These are phyloP conservation scores for Lenzites betulinus DNA, from an alignment of 768 basidiomycete species.

Conservation along the genomic window DNA sequence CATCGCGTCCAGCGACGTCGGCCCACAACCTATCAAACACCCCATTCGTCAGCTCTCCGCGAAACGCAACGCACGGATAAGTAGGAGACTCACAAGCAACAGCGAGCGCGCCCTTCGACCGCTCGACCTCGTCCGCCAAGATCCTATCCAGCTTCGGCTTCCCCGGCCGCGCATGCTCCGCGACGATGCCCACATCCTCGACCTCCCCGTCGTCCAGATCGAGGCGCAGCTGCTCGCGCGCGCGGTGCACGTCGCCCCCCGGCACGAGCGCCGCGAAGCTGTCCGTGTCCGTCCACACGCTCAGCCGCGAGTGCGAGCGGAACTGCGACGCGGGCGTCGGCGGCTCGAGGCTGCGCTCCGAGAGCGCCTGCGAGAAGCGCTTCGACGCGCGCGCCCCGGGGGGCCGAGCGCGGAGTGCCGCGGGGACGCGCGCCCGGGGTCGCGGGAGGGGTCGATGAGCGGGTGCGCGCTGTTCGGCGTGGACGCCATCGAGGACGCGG, in stretches of 20 bases:
- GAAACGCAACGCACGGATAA: background rate
- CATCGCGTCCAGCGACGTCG: slow-evolving; percentile 65
- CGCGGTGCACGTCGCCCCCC: slow-evolving; percentile 20
- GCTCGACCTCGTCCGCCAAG: slow-evolving; percentile 63
- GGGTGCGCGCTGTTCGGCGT: slow-evolving; percentile 15
- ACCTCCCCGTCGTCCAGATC: slow-evolving; percentile 61
- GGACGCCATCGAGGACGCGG: background rate
- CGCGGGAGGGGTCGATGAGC: slow-evolving; percentile 4
- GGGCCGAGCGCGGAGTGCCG: slow-evolving; percentile 13
- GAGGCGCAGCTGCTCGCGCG: slow-evolving; percentile 38
- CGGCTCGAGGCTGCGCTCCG: slow-evolving; percentile 7
- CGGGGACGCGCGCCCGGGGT: background rate
- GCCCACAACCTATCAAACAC: slow-evolving; percentile 62
- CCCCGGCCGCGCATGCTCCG: slow-evolving; percentile 66
- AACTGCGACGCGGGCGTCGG: slow-evolving; percentile 10
- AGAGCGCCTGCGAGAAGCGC: slow-evolving; percentile 13
- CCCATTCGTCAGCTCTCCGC: slow-evolving; percentile 1
- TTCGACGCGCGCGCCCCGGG: too few relatives aligned
- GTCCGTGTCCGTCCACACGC: slow-evolving; percentile 29
- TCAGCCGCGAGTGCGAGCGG: slow-evolving; percentile 21
- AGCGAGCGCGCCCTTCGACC: slow-evolving; percentile 54
- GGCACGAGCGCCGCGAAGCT: slow-evolving; percentile 32
- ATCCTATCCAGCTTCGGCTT: slow-evolving; percentile 65
- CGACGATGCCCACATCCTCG: slow-evolving; percentile 55
- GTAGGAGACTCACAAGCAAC: slow-evolving; percentile 67